Percentiles rank a stretch among this genome's conserved stretches.
Conservation (phyloP, 1,284 basidiomycete genomes). For the Phlebopus sp. region DNA sequence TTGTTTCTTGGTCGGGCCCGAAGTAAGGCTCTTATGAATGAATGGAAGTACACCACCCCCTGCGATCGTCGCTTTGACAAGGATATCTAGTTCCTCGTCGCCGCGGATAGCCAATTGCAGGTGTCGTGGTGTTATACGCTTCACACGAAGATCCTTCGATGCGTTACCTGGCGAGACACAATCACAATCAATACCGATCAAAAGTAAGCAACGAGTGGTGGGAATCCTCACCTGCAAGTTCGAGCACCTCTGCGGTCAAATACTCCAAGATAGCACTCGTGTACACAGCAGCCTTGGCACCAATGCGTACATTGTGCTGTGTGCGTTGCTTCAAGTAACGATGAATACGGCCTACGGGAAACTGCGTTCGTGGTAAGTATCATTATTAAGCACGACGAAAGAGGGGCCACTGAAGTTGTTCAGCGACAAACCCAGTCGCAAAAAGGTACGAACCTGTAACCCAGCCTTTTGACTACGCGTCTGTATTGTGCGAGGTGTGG, state of each 20-base stretch:
- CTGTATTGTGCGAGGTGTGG: conserved; percentile 42
- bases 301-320: conserved; percentile 91
- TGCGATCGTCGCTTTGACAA: conserved; percentile 68
- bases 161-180: conserved; percentile 81
- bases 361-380: conserved; percentile 42
- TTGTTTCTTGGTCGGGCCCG: conserved; percentile 27
- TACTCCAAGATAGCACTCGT: conserved; percentile 91
- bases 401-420: neutral
- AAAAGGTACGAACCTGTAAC: conserved; percentile 62
- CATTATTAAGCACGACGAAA: neutral
- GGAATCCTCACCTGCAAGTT: conserved; percentile 70
- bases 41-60: conserved; percentile 94
- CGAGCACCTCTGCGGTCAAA: conserved; percentile 86
- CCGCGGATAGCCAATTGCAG: conserved; percentile 93
- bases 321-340: conserved; percentile 93
- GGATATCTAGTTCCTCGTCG: conserved; percentile 87
- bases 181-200: neutral
- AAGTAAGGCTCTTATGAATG: conserved; percentile 87
- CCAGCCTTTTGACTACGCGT: conserved; percentile 84
- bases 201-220: neutral
- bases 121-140: conserved; percentile 95
- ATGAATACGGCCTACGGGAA: conserved; percentile 92
- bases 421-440: neutral
- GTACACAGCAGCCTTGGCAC: conserved; percentile 90
- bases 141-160: conserved; percentile 93